Base-by-base conservation (phyloP, 73 alveolate genomes). In the Stentor coeruleus region DNA sequence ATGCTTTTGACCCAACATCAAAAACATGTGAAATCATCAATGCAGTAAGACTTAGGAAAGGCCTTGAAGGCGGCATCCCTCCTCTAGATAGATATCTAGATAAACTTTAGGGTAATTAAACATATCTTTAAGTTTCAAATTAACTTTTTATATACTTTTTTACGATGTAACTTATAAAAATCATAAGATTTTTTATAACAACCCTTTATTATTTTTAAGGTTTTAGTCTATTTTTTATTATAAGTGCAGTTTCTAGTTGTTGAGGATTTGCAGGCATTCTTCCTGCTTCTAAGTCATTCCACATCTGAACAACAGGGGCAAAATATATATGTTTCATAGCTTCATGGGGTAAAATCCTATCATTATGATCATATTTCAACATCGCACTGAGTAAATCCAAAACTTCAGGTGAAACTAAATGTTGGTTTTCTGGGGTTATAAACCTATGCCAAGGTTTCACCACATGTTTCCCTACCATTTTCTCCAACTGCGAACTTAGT, bases 271-370 rank as follows among this genome's bases (percentile, higher is more conserved):
- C n/a, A n/a, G n/a, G n/a, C n/a, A n/a, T n/a, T n/a, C n/a, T n/a
- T n/a, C n/a, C n/a, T n/a, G n/a, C n/a, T n/a, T n/a, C n/a, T n/a
- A n/a, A n/a, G n/a, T n/a, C n/a, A n/a, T n/a, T n/a, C n/a, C n/a
- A n/a, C n/a, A n/a, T n/a, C n/a, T n/a, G n/a, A n/a, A n/a, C n/a
- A n/a, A 97, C 93, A 81, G 94, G 96, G 55, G 90, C 94, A 74
- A 97, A 97, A 82, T 94, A 93, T 35, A 97, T 93, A 81, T 97
- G 99, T 39, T 92, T 91, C 93, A 97, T 87, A 4, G 99, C 99
- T 76, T 97, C 99, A 49, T 83, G 76, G 14, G 99, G 99, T 66
- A 93, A 83, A 31, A 97, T 93, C 88, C 99, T 91, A 49, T 82
- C 81, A 11, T 88, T 97, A 79, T 95, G 91, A 86, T 97, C 99